Base-by-base conservation (phyloP, 306 rosid genomes). In the Glycine latifolia region DNA sequence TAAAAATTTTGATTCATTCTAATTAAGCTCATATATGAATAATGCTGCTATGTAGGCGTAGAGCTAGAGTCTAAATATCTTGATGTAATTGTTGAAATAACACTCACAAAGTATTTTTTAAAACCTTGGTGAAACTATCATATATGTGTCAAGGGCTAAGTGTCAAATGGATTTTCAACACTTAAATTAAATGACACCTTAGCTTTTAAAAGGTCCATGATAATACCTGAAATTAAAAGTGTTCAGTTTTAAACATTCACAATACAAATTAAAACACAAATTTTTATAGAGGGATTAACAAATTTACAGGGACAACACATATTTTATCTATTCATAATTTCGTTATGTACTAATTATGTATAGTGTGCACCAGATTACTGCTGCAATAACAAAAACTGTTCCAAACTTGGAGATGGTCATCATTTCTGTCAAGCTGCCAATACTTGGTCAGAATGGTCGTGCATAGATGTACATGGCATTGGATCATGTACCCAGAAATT, bases 351-450 rank as follows among this genome's bases (percentile, higher is more conserved):
- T 71, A 55, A 52, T 15, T 8, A 12, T 35, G 47, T 14, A 59
- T 43, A 76, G 11, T 76, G 37, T 86, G 78, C 75, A 67, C 20
- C 94, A 91, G 94, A 83, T 75, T 91, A 80, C 87, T 86, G 73
- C 90, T 83, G 77, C 91, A 66, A 5, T 87, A 87, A 84, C 80
- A 55, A 48, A 74, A 70, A 15, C 33, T 69, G 72, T 65, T 81
- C 35, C 54, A 73, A 47, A 56, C 56, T 55, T 48, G 78, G 16
- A 75, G 83, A 67, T 80, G 81, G 60, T 14, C 16, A 31, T 73
- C 15, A 12, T 53, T 17, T 37, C 65, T 46, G 71, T 81, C 60
- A 85, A 61, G 68, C 76, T 62, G 71, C 75, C 81, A 63, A 56
- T 66, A 73, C 75, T 55, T 79, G 73, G 48, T 50, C 66, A 17